Evolutionary conservation across 2,329 filamentous ascomycete species (phyloP).

Genomic region (Sporothrix variecibatus): DNA sequence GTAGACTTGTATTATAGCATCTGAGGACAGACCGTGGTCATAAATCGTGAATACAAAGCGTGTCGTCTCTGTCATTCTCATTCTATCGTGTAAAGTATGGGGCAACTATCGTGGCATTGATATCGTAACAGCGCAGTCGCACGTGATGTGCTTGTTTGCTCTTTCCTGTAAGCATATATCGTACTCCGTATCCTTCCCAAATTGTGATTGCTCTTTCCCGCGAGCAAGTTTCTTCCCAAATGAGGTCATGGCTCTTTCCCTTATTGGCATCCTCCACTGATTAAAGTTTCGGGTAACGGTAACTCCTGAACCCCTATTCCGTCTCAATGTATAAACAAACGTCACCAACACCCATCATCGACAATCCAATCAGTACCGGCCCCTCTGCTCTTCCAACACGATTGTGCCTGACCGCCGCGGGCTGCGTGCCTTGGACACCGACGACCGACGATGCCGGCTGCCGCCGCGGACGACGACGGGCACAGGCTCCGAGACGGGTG

Average conservation of each 20-base stretch:
- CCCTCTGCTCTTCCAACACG: conserved; percentile 20
- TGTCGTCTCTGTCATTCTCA: conserved; percentile 6
- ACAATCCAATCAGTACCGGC: not conserved
- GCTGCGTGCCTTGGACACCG: conserved; percentile 14
- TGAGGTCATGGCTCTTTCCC: not conserved
- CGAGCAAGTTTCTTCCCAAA: not conserved
- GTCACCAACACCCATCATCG: not conserved
- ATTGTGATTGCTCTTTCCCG: not conserved
- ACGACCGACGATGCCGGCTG: conserved; percentile 1
- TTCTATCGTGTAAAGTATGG: not conserved
- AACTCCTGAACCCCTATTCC: not conserved
- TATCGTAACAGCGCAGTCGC: not conserved
- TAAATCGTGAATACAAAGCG: conserved; percentile 14
- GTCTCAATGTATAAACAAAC: not conserved
- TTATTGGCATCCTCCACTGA: not conserved
- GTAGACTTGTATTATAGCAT: conserved; percentile 21
- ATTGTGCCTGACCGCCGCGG: conserved; percentile 19
- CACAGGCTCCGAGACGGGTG: conserved; percentile 14
- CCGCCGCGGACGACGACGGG: conserved; percentile 23
- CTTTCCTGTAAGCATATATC: not conserved
- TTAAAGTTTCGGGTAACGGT: not conserved
- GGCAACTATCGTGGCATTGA: not conserved
- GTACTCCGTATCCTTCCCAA: too few species aligned
- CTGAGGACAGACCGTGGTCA: conserved; percentile 4
- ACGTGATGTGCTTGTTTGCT: not conserved